phyloP scores from a whole-genome alignment of 2,329 filamentous ascomycete genomes.

The Grosmannia serpens region DNA sequence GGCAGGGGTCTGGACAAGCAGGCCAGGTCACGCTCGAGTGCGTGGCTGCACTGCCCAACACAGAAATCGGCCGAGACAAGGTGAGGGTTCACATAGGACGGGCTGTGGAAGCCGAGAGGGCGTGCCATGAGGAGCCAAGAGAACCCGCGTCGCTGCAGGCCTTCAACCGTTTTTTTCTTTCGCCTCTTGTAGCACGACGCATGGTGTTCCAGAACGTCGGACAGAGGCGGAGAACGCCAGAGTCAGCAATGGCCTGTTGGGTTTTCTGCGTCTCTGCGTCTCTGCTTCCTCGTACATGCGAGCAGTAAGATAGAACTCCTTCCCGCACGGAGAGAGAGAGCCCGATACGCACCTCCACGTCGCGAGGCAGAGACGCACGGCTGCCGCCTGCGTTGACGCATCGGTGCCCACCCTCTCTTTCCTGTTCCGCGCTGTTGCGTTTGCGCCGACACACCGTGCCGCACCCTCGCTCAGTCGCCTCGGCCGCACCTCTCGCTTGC shows the following conservation, averaged over 20 bases:
- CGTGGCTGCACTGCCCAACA: neutral
- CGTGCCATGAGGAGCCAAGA: neutral
- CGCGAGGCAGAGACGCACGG: neutral
- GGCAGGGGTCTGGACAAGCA: neutral
- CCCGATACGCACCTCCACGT: neutral
- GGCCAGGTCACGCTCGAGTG: neutral
- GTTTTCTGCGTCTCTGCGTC: neutral
- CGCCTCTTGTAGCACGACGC: neutral
- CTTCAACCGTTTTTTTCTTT: neutral
- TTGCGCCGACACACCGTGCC: neutral
- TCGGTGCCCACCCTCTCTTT: neutral
- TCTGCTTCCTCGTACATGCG: neutral
- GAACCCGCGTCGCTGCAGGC: neutral
- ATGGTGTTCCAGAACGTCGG: neutral
- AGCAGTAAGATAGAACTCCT: no score
- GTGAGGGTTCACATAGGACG: neutral
- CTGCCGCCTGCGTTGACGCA: neutral
- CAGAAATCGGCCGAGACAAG: constrained; percentile 8
- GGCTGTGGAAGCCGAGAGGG: neutral
- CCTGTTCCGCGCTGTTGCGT: neutral
- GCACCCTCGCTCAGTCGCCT: neutral
- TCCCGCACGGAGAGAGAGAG: neutral
- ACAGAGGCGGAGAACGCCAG: neutral
- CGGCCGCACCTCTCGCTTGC: neutral
- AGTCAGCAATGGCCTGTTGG: neutral